These are phyloP conservation scores for Apiospora rasikravindrae DNA, from an alignment of 2,329 filamentous ascomycete genomes.

Conservation along the genomic window DNA sequence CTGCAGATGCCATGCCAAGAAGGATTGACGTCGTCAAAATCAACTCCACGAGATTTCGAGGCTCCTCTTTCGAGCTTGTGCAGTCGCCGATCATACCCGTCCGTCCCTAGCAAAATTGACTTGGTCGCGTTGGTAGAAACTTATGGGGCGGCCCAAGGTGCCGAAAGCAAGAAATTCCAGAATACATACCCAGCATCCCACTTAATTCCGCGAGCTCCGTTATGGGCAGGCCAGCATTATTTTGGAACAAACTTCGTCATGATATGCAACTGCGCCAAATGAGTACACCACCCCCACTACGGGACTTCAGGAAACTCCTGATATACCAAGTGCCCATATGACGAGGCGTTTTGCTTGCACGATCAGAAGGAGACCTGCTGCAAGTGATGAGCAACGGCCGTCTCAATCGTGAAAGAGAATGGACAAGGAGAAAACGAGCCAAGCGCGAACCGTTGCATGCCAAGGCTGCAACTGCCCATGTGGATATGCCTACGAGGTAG, in stretches of 20 bases:
- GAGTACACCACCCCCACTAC: not conserved
- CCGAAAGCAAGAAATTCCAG: conserved; percentile 16
- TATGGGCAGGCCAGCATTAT: not conserved
- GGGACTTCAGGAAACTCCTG: not conserved
- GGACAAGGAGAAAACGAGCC: not conserved
- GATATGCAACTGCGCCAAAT: not conserved
- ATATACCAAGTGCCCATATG: not conserved
- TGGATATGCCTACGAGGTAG: conserved; percentile 6
- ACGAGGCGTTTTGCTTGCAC: conserved; percentile 1
- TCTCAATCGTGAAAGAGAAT: conserved; percentile 8
- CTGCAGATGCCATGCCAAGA: conserved; percentile 8
- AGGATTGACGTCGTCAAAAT: conserved; percentile 10
- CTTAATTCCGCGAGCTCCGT: not conserved
- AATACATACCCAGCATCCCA: not conserved
- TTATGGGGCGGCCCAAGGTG: not conserved
- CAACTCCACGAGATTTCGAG: conserved; percentile 6
- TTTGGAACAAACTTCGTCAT: not conserved
- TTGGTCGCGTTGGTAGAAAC: not conserved
- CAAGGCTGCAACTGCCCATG: not conserved
- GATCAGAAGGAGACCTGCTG: not conserved
- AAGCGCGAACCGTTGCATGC: conserved; percentile 4
- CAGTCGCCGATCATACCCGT: not conserved
- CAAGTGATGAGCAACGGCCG: not conserved
- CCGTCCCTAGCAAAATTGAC: not conserved
- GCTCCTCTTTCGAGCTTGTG: conserved; percentile 11